Conservation (phyloP, 1,284 basidiomycete genomes). For the Violaceomyces palustris region DNA sequence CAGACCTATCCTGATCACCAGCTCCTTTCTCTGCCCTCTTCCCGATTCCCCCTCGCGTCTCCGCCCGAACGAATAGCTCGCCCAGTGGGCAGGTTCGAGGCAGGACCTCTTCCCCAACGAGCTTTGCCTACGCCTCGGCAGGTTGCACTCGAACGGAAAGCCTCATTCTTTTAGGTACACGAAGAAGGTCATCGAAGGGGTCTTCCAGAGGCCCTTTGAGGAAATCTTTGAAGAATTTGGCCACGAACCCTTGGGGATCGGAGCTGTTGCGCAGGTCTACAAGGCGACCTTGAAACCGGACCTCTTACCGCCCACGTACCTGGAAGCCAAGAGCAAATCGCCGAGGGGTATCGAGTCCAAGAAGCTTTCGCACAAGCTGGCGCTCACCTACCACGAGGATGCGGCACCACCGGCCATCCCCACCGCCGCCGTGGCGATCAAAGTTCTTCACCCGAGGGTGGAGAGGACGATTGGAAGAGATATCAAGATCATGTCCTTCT, state of each 20-base stretch:
- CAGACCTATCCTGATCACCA: neutral
- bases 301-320: slow-evolving; percentile 64
- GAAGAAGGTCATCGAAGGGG: slow-evolving; percentile 71
- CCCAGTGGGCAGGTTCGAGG: slow-evolving; percentile 96
- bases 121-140: slow-evolving; percentile 81
- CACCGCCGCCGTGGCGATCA: slow-evolving; percentile 73
- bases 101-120: slow-evolving; percentile 88
- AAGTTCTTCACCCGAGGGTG: slow-evolving; percentile 78
- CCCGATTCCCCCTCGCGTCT: no score
- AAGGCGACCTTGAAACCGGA: slow-evolving; percentile 76
- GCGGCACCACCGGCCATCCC: slow-evolving; percentile 33
- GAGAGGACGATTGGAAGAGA: slow-evolving; percentile 77
- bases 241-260: slow-evolving; percentile 83
- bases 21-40: no score
- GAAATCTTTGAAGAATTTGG: slow-evolving; percentile 91
- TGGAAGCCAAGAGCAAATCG: slow-evolving; percentile 24
- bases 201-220: slow-evolving; percentile 68
- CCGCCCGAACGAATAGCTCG: no score
- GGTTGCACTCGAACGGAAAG: slow-evolving; percentile 81
- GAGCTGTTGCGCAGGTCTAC: slow-evolving; percentile 95
- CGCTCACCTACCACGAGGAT: slow-evolving; percentile 42
- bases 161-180: slow-evolving; percentile 81
- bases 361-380: slow-evolving; percentile 31
- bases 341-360: slow-evolving; percentile 7
- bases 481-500: slow-evolving; percentile 89